Evolutionary conservation across 805 yeast genomes (phyloP), one percentile per base, ranked within the genome.

Genomic region (Hermanozyma aechmeae): DNA sequence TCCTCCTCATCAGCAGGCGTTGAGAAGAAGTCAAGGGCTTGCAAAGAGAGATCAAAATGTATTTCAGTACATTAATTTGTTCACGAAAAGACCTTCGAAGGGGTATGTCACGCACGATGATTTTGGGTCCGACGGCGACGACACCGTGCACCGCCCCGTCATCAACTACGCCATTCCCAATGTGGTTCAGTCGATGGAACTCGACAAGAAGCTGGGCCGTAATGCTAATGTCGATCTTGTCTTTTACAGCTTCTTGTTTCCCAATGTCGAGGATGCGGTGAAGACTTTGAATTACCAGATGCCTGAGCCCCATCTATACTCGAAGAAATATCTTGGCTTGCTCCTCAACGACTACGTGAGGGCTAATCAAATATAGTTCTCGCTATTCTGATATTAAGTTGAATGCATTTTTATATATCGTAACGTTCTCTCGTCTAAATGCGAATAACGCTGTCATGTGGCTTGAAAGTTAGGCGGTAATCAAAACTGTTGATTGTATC

Each of bases 21-120:
- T n/a, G n/a, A n/a, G n/a, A n/a, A n/a, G n/a, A n/a, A n/a, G n/a
- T n/a, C n/a, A n/a, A n/a, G n/a, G n/a, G n/a, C n/a, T n/a, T n/a
- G n/a, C n/a, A n/a, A n/a, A n/a, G n/a, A n/a, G n/a, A n/a, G n/a
- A n/a, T n/a, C n/a, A n/a, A n/a, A n/a, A n/a, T n/a, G n/a, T n/a
- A n/a, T n/a, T n/a, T n/a, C n/a, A n/a, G n/a, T n/a, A n/a, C n/a
- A n/a, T n/a, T n/a, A n/a, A n/a, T n/a, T n/a, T n/a, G n/a, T n/a
- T n/a, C n/a, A n/a, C n/a, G n/a, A n/a, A 50, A 4, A 45, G 41
- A 7, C 45, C 66, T 10, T 45, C 74, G 1, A 73, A 71, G 35
- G 98, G 98, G 0, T 82, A 80, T 42, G 76, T 75, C 0, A 89
- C 98, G 0, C 43, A 54, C 26, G 98, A 92, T 48, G 97, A 89